Conservation (phyloP, 139 green algal species). For the Picochlorum sp. region DNA sequence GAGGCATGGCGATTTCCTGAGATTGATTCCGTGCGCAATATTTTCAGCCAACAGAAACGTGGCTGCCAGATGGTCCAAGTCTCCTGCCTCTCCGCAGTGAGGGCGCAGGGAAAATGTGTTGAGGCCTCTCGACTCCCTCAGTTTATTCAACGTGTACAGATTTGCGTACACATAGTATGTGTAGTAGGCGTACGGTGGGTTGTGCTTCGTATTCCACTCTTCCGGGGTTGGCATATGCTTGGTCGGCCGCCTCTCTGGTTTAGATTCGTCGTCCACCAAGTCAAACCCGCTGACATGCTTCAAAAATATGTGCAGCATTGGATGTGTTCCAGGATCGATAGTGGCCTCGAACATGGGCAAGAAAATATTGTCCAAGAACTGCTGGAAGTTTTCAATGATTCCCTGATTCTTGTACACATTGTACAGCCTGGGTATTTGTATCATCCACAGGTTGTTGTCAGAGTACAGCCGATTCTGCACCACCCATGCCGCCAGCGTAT, state of each 20-base stretch:
- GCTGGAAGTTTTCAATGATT: constrained; percentile 64
- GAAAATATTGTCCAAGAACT: constrained; percentile 99
- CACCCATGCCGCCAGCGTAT: constrained; percentile 95
- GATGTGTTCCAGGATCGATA: constrained; percentile 82
- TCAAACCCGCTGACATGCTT: constrained; percentile 84
- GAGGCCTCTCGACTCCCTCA: constrained; percentile 78
- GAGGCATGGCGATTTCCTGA: constrained; percentile 84
- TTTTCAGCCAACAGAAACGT: constrained; percentile 91
- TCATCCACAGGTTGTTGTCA: constrained; percentile 97
- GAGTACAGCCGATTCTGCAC: constrained; percentile 85
- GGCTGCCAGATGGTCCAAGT: constrained; percentile 91
- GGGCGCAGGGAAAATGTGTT: constrained; percentile 89
- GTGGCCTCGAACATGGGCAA: constrained; percentile 96
- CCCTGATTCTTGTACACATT: constrained; percentile 89
- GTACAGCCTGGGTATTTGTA: constrained; percentile 96
- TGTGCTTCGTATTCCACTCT: constrained; percentile 68
- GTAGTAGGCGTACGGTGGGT: constrained; percentile 94
- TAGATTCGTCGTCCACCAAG: constrained; percentile 98
- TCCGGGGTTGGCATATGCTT: constrained; percentile 84
- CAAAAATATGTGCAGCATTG: constrained; percentile 96
- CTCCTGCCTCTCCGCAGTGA: constrained; percentile 85
- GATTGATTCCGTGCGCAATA: constrained; percentile 98
- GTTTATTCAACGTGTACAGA: constrained; percentile 89
- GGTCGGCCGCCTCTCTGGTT: constrained; percentile 87
- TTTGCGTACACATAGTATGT: constrained; percentile 97